Percentiles rank a stretch among this genome's conserved stretches.
phyloP scores from a whole-genome alignment of 441 rosid species.

The Jatropha podagrica region DNA sequence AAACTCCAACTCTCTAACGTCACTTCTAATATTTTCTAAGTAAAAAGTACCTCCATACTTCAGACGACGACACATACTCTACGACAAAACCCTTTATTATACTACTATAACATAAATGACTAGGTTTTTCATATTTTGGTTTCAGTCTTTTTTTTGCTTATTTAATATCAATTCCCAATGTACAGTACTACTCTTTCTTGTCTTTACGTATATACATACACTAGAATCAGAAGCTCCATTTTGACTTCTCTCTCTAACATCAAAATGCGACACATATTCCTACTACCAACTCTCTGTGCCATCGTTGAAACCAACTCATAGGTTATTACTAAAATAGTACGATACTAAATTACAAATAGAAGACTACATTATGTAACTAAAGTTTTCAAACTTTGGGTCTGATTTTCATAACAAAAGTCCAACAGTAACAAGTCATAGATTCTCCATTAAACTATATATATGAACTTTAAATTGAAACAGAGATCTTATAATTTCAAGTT shows the following conservation, averaged over 20 bases:
- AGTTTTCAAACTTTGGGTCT: slow-evolving; percentile 31
- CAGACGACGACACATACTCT: slow-evolving; percentile 35
- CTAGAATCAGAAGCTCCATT: slow-evolving; percentile 24
- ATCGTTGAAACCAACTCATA: slow-evolving; percentile 24
- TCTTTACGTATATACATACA: neutral
- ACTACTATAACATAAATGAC: neutral
- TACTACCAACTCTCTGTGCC: slow-evolving; percentile 17
- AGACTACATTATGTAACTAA: slow-evolving; percentile 9
- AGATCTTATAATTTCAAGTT: slow-evolving; percentile 29
- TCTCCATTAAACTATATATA: slow-evolving; percentile 12
- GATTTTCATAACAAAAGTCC: slow-evolving; percentile 19
- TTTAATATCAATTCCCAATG: slow-evolving; percentile 25
- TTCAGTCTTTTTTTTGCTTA: neutral
- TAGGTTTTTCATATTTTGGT: neutral
- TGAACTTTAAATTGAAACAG: slow-evolving; percentile 17
- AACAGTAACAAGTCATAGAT: slow-evolving; percentile 27
- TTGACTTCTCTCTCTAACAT: slow-evolving; percentile 36
- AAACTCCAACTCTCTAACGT: slow-evolving; percentile 17
- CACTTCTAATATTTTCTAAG: neutral
- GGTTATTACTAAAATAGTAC: neutral
- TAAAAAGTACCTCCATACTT: slow-evolving; percentile 9
- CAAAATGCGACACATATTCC: slow-evolving; percentile 42
- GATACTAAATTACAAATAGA: slow-evolving; percentile 16
- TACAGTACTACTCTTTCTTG: neutral
- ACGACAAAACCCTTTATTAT: slow-evolving; percentile 23